Base-by-base conservation (phyloP, 2,329 filamentous ascomycete species). In the Aspergillus persii region DNA sequence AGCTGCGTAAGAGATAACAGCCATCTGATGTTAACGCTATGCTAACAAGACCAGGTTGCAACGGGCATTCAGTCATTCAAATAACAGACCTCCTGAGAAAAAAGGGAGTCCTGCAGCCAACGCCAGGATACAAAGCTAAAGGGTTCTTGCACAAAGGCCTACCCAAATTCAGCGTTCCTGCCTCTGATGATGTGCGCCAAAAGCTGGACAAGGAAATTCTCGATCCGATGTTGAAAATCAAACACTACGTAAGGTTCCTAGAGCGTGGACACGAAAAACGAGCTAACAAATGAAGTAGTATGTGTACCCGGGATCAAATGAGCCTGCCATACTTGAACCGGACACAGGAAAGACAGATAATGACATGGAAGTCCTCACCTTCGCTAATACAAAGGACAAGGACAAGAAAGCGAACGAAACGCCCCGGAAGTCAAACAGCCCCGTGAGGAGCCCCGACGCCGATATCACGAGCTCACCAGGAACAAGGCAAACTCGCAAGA, bases 221-320 rank as follows among this genome's bases (percentile, higher is more conserved):
- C 18, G 60, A 73, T 33, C 72, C 72, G 3, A 64, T 72, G 59
- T 63, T 64, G 23, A 74, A 74, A 52, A 73, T 74, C n/a, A 27
- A 63, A 39, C 69, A 74, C 46, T 65, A 73, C 56, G 72, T 74
- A 63, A 63, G 70, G 15, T 7, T 46, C 39, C 12, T 23, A 7
- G 53, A 26, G 31, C 29, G 44, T n/a, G 3, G 9, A 6, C 4
- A 9, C 29, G 2, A 4, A 8, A 4, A n/a, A 18, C 26, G 30
- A 29, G 27, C 64, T 66, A 61, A 46, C 15, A 51, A 23, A 30
- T 5, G 39, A 29, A n/a, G 27, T 39, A 66, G 64, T 66, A 65
- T 46, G 54, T 48, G 8, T 49, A 36, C 8, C 29, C 56, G 23
- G 46, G 12, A 3, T 48, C 57, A 27, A 18, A 53, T 4, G 49